These are phyloP conservation scores for Paracorniculantispora psalliotae DNA, from an alignment of 2,329 filamentous ascomycete species.

Conservation along the genomic window DNA sequence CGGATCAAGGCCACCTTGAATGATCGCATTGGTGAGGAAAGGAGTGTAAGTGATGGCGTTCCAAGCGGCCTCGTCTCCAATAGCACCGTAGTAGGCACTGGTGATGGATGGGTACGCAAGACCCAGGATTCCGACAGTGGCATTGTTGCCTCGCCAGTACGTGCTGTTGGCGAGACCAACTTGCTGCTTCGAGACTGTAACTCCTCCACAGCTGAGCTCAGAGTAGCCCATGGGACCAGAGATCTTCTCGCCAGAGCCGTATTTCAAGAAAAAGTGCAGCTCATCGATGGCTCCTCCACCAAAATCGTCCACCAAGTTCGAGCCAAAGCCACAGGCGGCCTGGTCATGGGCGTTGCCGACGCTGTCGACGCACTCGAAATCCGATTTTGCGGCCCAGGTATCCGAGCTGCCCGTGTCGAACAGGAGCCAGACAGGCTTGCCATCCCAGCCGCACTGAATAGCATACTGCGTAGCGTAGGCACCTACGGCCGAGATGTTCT, in stretches of 20 bases:
- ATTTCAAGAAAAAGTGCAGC: conserved; percentile 42
- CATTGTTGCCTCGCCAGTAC: conserved; percentile 48
- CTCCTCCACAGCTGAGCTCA: conserved; percentile 41
- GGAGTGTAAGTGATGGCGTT: conserved; percentile 41
- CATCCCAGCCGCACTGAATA: conserved; percentile 37
- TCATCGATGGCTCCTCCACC: conserved; percentile 32
- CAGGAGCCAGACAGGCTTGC: conserved; percentile 35
- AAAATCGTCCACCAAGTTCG: conserved; percentile 35
- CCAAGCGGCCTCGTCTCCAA: conserved; percentile 33
- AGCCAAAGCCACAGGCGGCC: conserved; percentile 37
- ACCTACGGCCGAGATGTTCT: conserved; percentile 35
- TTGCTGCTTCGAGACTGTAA: conserved; percentile 41
- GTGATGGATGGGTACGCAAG: conserved; percentile 48
- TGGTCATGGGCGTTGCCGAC: conserved; percentile 27
- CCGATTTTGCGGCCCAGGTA: conserved; percentile 41
- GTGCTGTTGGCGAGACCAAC: conserved; percentile 45
- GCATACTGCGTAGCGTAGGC: conserved; percentile 39
- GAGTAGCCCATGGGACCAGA: conserved; percentile 43
- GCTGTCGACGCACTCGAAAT: conserved; percentile 39
- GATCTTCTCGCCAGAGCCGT: conserved; percentile 45
- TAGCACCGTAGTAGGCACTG: conserved; percentile 39
- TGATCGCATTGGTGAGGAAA: conserved; percentile 44
- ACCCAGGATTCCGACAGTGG: conserved; percentile 47
- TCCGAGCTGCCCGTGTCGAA: conserved; percentile 50
- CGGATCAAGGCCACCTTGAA: conserved; percentile 39